These are phyloP conservation scores for Termitomyces sp. DNA, from an alignment of 768 basidiomycete species.

Conservation along the genomic window DNA sequence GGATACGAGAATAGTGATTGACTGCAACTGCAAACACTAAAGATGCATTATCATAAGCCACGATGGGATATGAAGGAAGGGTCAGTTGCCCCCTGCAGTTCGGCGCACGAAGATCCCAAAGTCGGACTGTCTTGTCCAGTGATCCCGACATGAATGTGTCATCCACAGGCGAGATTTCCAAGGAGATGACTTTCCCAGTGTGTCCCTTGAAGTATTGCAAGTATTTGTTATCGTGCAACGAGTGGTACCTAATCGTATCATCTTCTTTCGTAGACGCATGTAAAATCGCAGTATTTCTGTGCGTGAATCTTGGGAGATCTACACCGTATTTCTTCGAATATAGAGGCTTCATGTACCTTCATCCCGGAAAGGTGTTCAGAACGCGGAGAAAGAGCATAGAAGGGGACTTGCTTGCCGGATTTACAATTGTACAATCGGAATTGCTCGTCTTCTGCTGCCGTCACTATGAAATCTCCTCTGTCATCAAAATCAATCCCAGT, in stretches of 20 bases:
- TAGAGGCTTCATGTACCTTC: slow-evolving; percentile 70
- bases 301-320: slow-evolving; percentile 91
- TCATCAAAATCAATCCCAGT: slow-evolving; percentile 92
- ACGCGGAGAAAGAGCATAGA: slow-evolving; percentile 15
- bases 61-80: slow-evolving; percentile 67
- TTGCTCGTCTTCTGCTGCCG: slow-evolving; percentile 87
- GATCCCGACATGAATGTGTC: slow-evolving; percentile 96
- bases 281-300: slow-evolving; percentile 78
- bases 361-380: slow-evolving; percentile 2
- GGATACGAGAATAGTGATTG: slow-evolving; percentile 75
- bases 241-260: slow-evolving; percentile 92
- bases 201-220: slow-evolving; percentile 95
- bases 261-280: slow-evolving; percentile 95
- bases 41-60: slow-evolving; percentile 81
- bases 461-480: slow-evolving; percentile 79
- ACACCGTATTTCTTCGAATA: slow-evolving; percentile 97
- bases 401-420: slow-evolving; percentile 82
- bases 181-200: slow-evolving; percentile 79
- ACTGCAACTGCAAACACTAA: slow-evolving; percentile 84
- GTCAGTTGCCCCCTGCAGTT: slow-evolving; percentile 74
- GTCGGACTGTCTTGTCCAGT: slow-evolving; percentile 87
- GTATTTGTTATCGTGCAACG: slow-evolving; percentile 94
- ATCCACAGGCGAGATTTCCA: slow-evolving; percentile 88
- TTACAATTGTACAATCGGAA: slow-evolving; percentile 87
- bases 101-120: slow-evolving; percentile 90